These are phyloP conservation scores for Globisporangium iwayamae DNA, from an alignment of 352 stramenopile genomes.

Conservation along the genomic window DNA sequence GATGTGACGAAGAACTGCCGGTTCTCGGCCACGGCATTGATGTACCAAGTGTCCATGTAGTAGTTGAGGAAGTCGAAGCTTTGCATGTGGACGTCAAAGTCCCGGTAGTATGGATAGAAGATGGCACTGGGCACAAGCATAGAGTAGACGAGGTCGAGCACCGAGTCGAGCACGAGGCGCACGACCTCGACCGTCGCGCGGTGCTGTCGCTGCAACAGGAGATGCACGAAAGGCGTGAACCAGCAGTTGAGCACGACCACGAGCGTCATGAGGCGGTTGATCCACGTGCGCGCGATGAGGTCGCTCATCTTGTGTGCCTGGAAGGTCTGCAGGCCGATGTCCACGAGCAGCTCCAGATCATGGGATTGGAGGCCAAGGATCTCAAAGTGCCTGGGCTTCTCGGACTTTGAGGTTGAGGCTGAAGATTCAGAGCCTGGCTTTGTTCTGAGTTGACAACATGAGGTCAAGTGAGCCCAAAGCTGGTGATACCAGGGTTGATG, in stretches of 20 bases:
- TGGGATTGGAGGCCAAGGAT: slow-evolving; percentile 3
- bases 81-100: slow-evolving; percentile 5
- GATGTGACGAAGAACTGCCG: slow-evolving; percentile 11
- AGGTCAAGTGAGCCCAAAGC: neutral
- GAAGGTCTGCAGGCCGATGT: slow-evolving; percentile 14
- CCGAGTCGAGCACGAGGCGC: slow-evolving; percentile 7
- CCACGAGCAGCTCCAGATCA: slow-evolving; percentile 10
- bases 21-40: slow-evolving; percentile 8
- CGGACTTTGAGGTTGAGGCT: neutral
- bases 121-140: slow-evolving; percentile 9
- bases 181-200: slow-evolving; percentile 8
- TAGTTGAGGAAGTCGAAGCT: slow-evolving; percentile 11
- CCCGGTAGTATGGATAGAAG: slow-evolving; percentile 12
- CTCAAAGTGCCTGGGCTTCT: neutral
- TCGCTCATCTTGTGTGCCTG: slow-evolving; percentile 14
- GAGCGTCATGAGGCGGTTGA: slow-evolving; percentile 17
- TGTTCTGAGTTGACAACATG: neutral
- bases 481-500: neutral
- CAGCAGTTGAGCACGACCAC: slow-evolving; percentile 27
- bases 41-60: slow-evolving; percentile 16
- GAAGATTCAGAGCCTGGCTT: neutral
- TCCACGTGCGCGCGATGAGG: slow-evolving; percentile 16
- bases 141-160: slow-evolving; percentile 5
- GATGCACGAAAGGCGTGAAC: slow-evolving; percentile 18
- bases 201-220: neutral